Conservation (phyloP, 1,139 yeast species). For the Protomyces pachydermus region DNA sequence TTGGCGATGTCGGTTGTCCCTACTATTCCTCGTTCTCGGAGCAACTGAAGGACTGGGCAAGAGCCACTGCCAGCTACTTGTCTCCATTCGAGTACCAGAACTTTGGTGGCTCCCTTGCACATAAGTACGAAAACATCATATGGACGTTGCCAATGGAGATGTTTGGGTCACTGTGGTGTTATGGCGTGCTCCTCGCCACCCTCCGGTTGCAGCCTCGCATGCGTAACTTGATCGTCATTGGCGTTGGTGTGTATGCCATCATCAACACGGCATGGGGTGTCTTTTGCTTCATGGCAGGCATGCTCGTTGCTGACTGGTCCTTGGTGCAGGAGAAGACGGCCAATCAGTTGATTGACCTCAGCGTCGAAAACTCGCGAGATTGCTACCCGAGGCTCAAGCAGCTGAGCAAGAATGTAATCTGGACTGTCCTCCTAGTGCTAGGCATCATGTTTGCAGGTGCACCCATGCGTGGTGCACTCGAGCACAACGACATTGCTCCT, state of each 20-base stretch:
- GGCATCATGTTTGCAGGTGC: conserved; percentile 15
- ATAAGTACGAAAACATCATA: conserved; percentile 3
- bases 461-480: neutral
- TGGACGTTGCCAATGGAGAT: conserved; percentile 16
- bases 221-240: neutral
- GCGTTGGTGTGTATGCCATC: neutral
- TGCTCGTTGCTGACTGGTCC: neutral
- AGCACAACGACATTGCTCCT: neutral
- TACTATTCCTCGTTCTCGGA: neutral
- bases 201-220: neutral
- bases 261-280: neutral
- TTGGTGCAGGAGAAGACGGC: neutral
- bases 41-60: conserved; percentile 2
- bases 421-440: neutral
- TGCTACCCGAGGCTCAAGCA: neutral
- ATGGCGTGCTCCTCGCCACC: conserved; percentile 2
- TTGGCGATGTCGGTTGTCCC: neutral
- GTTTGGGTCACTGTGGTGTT: conserved; percentile 3
- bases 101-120: neutral
- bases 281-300: conserved; percentile 15
- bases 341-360: neutral
- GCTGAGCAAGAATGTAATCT: neutral
- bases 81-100: neutral
- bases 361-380: no score
- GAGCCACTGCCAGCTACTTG: neutral